Evolutionary conservation across 139 green algal genomes (phyloP).

Genomic region (Edaphochlamys debaryana): DNA sequence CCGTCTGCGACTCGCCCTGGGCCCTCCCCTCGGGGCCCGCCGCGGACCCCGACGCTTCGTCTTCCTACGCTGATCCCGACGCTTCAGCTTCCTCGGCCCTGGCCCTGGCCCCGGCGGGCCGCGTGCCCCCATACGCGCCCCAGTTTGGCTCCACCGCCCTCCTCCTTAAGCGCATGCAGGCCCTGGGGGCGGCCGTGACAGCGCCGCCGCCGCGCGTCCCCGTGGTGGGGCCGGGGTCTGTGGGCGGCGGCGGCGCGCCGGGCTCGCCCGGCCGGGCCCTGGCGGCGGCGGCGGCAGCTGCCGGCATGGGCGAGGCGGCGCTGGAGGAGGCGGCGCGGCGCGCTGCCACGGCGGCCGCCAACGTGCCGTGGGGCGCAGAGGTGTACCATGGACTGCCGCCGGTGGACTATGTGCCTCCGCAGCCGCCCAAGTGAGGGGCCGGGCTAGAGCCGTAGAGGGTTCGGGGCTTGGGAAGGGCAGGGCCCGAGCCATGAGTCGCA

Average conservation of each 20-base stretch:
- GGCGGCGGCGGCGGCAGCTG: background rate
- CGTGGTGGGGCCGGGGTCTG: too few species aligned
- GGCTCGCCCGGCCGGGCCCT: background rate
- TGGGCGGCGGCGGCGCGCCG: too few species aligned
- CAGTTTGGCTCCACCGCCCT: constrained; percentile 6
- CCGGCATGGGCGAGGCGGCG: constrained; percentile 24
- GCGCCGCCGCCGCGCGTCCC: too few species aligned
- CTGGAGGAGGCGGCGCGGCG: constrained; percentile 29
- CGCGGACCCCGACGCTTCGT: too few species aligned
- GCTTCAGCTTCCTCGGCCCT: too few species aligned
- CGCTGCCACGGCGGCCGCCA: background rate
- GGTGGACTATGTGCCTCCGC: background rate
- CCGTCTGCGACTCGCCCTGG: background rate
- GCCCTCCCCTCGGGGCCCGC: too few species aligned
- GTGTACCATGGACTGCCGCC: constrained; percentile 21
- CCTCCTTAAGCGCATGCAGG: constrained; percentile 30
- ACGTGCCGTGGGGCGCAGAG: constrained; percentile 14
- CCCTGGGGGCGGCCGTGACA: background rate
- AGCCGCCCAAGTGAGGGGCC: background rate
- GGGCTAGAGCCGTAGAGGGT: too few species aligned
- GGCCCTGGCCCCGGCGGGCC: too few species aligned
- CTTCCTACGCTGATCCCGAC: too few species aligned
- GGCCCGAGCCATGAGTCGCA: too few species aligned
- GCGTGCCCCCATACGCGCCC: background rate
- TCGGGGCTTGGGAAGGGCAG: too few species aligned